Evolutionary conservation across 2,329 filamentous ascomycete genomes (phyloP).

Genomic region (Boeremia lycopersici): DNA sequence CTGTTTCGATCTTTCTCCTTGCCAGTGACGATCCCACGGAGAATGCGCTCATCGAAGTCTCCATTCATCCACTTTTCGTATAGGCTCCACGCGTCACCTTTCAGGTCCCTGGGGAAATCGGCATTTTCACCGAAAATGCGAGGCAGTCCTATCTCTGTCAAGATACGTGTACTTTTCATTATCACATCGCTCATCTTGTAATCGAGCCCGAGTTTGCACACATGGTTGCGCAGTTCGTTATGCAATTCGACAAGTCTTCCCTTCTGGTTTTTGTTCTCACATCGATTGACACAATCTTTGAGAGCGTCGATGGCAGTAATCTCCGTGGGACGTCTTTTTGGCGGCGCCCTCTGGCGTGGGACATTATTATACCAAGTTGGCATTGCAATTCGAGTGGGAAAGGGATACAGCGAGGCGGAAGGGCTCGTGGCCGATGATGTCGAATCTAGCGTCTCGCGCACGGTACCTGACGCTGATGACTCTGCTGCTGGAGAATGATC

Average conservation of each 20-base stretch:
- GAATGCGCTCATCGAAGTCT: constrained; percentile 53
- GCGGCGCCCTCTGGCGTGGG: background rate
- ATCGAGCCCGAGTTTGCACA: constrained; percentile 50
- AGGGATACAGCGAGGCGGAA: background rate
- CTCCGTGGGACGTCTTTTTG: constrained; percentile 20
- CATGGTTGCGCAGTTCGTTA: constrained; percentile 41
- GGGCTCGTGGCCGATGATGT: background rate
- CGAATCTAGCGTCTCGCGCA: background rate
- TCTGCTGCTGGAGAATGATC: background rate
- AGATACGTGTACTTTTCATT: constrained; percentile 44
- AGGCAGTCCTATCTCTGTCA: constrained; percentile 48
- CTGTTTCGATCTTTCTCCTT: constrained; percentile 27
- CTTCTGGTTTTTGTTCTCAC: constrained; percentile 17
- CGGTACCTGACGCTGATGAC: constrained; percentile 4
- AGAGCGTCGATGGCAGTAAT: constrained; percentile 26
- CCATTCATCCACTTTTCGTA: constrained; percentile 53
- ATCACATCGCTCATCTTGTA: constrained; percentile 39
- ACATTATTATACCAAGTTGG: constrained; percentile 27
- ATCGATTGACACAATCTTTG: constrained; percentile 31
- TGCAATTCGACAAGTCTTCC: constrained; percentile 22
- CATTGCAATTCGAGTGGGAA: background rate
- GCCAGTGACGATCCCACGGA: constrained; percentile 50
- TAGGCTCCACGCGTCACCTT: constrained; percentile 54
- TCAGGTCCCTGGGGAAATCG: constrained; percentile 54
- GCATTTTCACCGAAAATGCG: constrained; percentile 46